These are phyloP conservation scores for Dictyostelium brefeldianum DNA, from an alignment of 78 protist genomes.

Conservation along the genomic window DNA sequence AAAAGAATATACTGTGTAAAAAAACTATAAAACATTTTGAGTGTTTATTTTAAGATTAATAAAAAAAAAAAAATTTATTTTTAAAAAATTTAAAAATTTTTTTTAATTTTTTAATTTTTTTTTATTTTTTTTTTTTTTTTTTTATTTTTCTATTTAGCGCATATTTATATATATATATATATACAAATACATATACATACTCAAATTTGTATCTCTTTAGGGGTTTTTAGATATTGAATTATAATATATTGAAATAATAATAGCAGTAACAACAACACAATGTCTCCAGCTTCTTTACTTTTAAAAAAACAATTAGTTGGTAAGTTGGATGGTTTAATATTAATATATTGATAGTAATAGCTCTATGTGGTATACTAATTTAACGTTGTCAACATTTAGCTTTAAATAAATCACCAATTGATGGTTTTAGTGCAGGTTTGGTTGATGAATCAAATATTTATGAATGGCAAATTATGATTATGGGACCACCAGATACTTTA, in stretches of 20 bases:
- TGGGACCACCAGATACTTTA: conserved; percentile 94
- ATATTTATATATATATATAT: too few species aligned
- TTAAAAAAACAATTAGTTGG: conserved; percentile 36
- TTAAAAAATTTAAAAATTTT: too few species aligned
- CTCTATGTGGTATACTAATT: neutral
- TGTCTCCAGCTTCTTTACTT: conserved; percentile 18
- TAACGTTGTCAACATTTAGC: neutral
- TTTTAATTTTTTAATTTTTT: too few species aligned
- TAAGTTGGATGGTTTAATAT: neutral
- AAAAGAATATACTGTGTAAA: too few species aligned
- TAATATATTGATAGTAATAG: neutral
- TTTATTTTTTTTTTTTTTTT: conserved; percentile 6
- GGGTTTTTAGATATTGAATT: too few species aligned
- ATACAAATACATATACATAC: too few species aligned
- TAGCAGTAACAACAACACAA: neutral
- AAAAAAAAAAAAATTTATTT: too few species aligned
- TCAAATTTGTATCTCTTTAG: too few species aligned
- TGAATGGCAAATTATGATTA: conserved; percentile 95
- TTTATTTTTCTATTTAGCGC: conserved; percentile 4
- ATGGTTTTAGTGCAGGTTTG: conserved; percentile 96
- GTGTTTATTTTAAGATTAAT: too few species aligned
- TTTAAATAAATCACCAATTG: conserved; percentile 89
- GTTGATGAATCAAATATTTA: conserved; percentile 93
- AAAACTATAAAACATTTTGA: too few species aligned
- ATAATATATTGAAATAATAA: too few species aligned